These are phyloP conservation scores for Heliamphora pulchella DNA, from an alignment of 179 eudicot species.

Conservation along the genomic window DNA sequence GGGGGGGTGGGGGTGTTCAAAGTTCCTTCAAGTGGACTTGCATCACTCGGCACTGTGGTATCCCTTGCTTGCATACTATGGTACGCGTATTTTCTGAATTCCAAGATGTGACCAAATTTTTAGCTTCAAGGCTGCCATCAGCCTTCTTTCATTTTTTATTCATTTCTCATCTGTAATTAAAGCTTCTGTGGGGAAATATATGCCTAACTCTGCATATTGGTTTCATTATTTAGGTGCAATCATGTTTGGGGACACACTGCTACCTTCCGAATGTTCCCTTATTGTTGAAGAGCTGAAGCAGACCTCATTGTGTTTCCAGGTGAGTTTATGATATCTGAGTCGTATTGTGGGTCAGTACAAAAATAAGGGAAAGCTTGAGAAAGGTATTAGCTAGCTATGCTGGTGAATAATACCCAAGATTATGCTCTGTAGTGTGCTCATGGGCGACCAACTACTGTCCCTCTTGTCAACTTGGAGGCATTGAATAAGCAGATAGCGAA, in stretches of 20 bases:
- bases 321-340: constrained; percentile 28
- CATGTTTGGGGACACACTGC: constrained; percentile 90
- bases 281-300: constrained; percentile 88
- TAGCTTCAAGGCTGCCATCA: not conserved
- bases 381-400: not conserved
- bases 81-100: too few species aligned
- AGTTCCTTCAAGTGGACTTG: too few species aligned
- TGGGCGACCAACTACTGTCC: constrained; percentile 94
- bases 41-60: too few species aligned
- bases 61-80: too few species aligned
- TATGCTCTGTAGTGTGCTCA: constrained; percentile 80
- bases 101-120: not conserved
- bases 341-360: not conserved
- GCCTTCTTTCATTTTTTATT: not conserved
- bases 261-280: constrained; percentile 92
- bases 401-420: not conserved
- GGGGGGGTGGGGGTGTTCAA: too few species aligned
- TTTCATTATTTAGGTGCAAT: constrained; percentile 64
- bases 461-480: constrained; percentile 65
- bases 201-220: not conserved
- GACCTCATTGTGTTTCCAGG: constrained; percentile 91
- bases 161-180: not conserved
- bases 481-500: constrained; percentile 54
- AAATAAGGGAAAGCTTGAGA: too few species aligned
- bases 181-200: not conserved